Base-by-base conservation (phyloP, 805 yeast genomes). In the Lachancea thermotolerans region DNA sequence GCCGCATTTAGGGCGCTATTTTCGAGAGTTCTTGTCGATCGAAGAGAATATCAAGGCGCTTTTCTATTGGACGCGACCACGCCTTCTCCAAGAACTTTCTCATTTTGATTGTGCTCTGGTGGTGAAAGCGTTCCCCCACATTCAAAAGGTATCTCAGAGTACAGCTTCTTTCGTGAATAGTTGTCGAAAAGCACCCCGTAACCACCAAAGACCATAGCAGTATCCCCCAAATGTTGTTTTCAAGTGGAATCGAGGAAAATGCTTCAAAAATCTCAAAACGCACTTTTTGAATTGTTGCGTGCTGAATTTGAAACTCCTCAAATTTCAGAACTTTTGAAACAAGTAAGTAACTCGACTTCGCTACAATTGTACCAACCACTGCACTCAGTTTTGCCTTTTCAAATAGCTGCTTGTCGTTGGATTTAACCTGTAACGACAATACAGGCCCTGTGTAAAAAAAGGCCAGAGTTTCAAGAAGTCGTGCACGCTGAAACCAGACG, bases 171-270 rank as follows among this genome's bases (percentile, higher is more conserved):
- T 47, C 44, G 10, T 17, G 16, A 9, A 43, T 39, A 8, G 49
- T 37, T 10, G 39, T 27, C 1, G 45, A 48, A 39, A 51, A 51
- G n/a, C 46, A 41, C 12, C 55, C 55, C 16, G 48, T 42, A 7
- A 46, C 17, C 11, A 45, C 43, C 10, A 50, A 37, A 4, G 55
- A 39, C 55, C 55, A 51, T 2, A 44, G 33, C 29, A 51, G 30
- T 18, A 51, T 49, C 1, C 52, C 51, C 55, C 55, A 51, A 15
- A 49, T 46, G 15, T 39, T 35, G 40, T 46, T 39, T 7, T 42
- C 44, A 10, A 33, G 39, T 1, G 55, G 55, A 10, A 51, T 49
- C 30, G 37, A 40, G 11, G 41, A 38, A 39, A 45, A 35, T 11
- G 46, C 47, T 21, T 41, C 42, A 10, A 51, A 29, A 6, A 51